A percentile compares a stretch with the other conserved stretches of the same genome.
Conservation (phyloP, 345 rosid genomes). For the Citrus cavaleriei region DNA sequence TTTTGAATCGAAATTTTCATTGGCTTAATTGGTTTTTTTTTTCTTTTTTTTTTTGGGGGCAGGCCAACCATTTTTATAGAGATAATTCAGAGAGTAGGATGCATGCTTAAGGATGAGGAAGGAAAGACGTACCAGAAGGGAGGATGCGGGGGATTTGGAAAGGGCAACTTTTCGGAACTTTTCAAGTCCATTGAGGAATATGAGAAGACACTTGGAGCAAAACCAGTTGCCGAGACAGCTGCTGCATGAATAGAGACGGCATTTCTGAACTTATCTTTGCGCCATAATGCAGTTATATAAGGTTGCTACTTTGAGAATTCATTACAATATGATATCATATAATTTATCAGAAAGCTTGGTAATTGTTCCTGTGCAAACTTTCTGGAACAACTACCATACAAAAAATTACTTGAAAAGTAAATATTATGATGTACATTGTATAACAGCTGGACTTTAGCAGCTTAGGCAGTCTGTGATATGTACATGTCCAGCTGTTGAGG, state of each 20-base stretch:
- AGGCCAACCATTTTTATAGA: conserved; percentile 96
- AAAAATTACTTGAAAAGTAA: background rate
- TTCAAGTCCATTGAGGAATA: conserved; percentile 93
- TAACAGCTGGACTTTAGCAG: background rate
- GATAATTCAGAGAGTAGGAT: conserved; percentile 89
- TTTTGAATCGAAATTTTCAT: background rate
- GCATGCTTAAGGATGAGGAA: conserved; percentile 62
- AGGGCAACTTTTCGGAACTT: conserved; percentile 92
- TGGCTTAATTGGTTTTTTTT: background rate
- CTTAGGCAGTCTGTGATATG: background rate
- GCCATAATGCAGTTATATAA: background rate
- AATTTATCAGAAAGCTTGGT: background rate
- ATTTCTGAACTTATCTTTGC: background rate
- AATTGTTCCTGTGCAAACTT: background rate
- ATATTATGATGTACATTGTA: background rate
- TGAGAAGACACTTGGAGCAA: conserved; percentile 82
- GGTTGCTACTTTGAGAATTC: background rate
- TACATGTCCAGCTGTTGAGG: background rate
- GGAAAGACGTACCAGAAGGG: conserved; percentile 83
- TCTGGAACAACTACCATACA: background rate
- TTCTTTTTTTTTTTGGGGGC: background rate
- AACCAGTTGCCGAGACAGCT: conserved; percentile 25
- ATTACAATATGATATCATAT: background rate
- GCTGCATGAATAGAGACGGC: conserved; percentile 15
- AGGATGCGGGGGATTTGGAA: conserved; percentile 95